Evolutionary conservation across 2,329 filamentous ascomycete species (phyloP), one percentile per base, ranked within the genome.

Genomic region (Chaetothyriales sp.): DNA sequence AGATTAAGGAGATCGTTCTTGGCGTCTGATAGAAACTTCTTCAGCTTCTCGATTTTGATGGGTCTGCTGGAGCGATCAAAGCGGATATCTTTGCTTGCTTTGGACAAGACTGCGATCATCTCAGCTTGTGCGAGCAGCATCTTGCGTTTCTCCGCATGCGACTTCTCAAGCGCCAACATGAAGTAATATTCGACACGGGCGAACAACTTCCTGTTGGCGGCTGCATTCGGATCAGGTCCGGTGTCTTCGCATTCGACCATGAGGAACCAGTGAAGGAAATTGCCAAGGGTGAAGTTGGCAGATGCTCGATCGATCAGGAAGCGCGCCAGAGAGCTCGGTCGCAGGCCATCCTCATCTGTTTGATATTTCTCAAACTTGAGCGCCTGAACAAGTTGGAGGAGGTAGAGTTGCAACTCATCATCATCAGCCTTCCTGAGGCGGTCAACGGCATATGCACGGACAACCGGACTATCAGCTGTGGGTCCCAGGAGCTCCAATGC

Each of bases 201-300:
- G 67, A 95, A 98, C 18, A 97, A 81, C 56, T 86, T 86, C 46
- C 86, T 84, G 63, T 90, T 85, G 18, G 53, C 46, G n/a, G 53
- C 49, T 4, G 80, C 74, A 19, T 81, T 77, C 60, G 89, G 86
- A 44, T 88, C 84, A 2, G 81, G 80, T 58, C 85, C 89, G 43
- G 70, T 68, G 65, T 95, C 90, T 60, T 94, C 88, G 60, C 89
- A 94, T 69, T 98, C 94, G 1, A 98, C 92, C 82, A 95, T 95
- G 2, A 98, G 76, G 67, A 97, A 98, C 92, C 92, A 98, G 66
- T 95, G 87, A 50, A 98, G 80, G 69, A 94, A 95, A 65, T 94
- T 98, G 28, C 90, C 92, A 1, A 98, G 77, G 54, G 85, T 83
- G 62, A 95, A 86, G 63, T 94, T 97, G 56, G 83, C 81, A 13